Conservation (phyloP, 2,329 filamentous ascomycete genomes). For the Monosporascus sp. region DNA sequence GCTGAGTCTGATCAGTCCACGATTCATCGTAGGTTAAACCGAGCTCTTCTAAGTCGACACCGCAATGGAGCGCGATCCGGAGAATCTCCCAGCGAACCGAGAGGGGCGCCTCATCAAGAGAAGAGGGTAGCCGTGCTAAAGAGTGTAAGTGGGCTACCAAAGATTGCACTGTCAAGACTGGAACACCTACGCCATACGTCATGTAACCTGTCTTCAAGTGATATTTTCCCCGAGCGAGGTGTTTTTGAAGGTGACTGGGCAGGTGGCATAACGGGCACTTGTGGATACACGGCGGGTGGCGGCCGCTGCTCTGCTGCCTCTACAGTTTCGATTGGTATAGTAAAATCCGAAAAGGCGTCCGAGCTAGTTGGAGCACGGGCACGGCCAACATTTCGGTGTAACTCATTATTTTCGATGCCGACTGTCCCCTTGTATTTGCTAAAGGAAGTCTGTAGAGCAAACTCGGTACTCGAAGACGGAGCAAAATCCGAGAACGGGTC, state of each 20-base stretch:
- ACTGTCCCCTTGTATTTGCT: neutral
- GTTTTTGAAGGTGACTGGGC: neutral
- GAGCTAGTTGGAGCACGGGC: neutral
- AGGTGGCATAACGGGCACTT: neutral
- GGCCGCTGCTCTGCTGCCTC: neutral
- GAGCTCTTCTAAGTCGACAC: slow-evolving; percentile 31
- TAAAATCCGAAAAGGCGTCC: neutral
- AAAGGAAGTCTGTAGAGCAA: slow-evolving; percentile 15
- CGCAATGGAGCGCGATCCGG: slow-evolving; percentile 41
- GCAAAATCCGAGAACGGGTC: slow-evolving; percentile 14
- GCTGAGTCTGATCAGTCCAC: slow-evolving; percentile 37
- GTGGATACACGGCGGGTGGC: neutral
- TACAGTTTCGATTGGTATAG: neutral
- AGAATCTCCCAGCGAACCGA: slow-evolving; percentile 48
- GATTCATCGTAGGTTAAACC: slow-evolving; percentile 30
- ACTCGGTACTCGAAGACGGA: slow-evolving; percentile 20
- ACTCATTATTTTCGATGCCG: too few species aligned
- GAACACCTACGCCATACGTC: slow-evolving; percentile 23
- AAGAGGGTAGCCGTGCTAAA: slow-evolving; percentile 28
- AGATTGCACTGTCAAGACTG: neutral
- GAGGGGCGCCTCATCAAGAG: slow-evolving; percentile 39
- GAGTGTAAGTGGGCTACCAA: neutral
- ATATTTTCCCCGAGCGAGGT: neutral
- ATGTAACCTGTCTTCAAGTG: slow-evolving; percentile 15
- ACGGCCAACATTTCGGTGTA: neutral